phyloP scores from a whole-genome alignment of 2,329 filamentous ascomycete species.

The Arthrobotrys conoides region DNA sequence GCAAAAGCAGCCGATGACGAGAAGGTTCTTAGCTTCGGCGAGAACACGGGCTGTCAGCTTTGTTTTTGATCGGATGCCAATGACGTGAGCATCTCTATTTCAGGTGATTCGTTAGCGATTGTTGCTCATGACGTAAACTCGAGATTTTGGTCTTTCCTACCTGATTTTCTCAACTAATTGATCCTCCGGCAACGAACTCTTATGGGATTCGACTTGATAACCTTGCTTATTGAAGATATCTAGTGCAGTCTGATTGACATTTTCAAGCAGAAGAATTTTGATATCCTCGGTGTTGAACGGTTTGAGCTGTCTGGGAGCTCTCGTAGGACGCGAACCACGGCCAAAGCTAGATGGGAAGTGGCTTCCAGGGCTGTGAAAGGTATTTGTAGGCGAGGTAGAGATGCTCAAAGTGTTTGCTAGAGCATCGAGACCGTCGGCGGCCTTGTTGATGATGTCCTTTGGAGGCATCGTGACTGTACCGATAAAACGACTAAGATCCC shows the following conservation, averaged over 20 bases:
- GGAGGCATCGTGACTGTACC: constrained; percentile 64
- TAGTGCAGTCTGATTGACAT: constrained; percentile 90
- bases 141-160: constrained; percentile 70
- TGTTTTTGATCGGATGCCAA: constrained; percentile 98
- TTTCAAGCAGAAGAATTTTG: constrained; percentile 95
- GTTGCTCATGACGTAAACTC: constrained; percentile 2
- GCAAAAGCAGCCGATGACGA: constrained; percentile 98
- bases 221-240: constrained; percentile 87
- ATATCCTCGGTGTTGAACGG: constrained; percentile 96
- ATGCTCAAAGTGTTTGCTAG: constrained; percentile 74
- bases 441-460: constrained; percentile 69
- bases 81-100: constrained; percentile 89
- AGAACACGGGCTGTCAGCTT: constrained; percentile 90
- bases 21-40: constrained; percentile 89
- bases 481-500: constrained; percentile 7
- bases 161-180: constrained; percentile 97
- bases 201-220: constrained; percentile 94
- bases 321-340: constrained; percentile 64
- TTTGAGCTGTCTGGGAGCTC: constrained; percentile 82
- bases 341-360: constrained; percentile 72
- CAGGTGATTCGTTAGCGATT: constrained; percentile 57
- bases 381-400: constrained; percentile 80
- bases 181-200: constrained; percentile 90
- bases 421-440: constrained; percentile 67
- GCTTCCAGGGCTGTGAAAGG: constrained; percentile 77